Conservation (phyloP, 129 eudicot genomes). For the Smallanthus sonchifolius region DNA sequence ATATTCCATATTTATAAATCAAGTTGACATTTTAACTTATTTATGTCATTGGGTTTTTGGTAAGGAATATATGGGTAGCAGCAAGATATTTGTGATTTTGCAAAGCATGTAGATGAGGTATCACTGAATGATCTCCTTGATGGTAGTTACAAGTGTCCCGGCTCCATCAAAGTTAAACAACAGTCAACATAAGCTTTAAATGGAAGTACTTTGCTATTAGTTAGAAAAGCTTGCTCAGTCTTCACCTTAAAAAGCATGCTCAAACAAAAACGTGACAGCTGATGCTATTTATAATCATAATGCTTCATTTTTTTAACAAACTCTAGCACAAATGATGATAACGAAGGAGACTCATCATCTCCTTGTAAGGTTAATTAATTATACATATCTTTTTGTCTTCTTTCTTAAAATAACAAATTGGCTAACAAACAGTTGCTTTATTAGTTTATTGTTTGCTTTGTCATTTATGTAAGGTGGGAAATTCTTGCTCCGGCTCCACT, state of each 20-base stretch:
- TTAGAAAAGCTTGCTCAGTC: conserved; percentile 71
- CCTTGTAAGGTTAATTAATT: conserved; percentile 46
- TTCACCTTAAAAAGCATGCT: conserved; percentile 43
- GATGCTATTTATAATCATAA: neutral
- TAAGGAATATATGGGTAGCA: conserved; percentile 69
- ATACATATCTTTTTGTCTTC: neutral
- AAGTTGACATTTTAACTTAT: too few species aligned
- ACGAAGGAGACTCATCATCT: conserved; percentile 16
- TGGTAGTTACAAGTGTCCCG: conserved; percentile 58
- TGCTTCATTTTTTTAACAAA: neutral
- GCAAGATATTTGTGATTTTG: conserved; percentile 60
- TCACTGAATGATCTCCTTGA: conserved; percentile 70
- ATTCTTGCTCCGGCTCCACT: conserved; percentile 28
- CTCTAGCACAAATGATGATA: neutral
- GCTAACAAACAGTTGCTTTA: conserved; percentile 1
- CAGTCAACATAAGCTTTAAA: conserved; percentile 43
- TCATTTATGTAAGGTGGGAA: conserved; percentile 53
- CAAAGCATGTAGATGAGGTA: conserved; percentile 60
- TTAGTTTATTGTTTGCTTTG: neutral
- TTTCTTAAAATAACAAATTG: neutral
- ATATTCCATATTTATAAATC: too few species aligned
- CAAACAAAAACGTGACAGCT: conserved; percentile 19
- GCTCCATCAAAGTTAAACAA: conserved; percentile 53
- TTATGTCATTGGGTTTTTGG: conserved; percentile 13
- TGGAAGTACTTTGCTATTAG: conserved; percentile 48